Evolutionary conservation across 2,329 filamentous ascomycete genomes (phyloP), one percentile per base, ranked within the genome.

Genomic region (Epichloe gansuensis): DNA sequence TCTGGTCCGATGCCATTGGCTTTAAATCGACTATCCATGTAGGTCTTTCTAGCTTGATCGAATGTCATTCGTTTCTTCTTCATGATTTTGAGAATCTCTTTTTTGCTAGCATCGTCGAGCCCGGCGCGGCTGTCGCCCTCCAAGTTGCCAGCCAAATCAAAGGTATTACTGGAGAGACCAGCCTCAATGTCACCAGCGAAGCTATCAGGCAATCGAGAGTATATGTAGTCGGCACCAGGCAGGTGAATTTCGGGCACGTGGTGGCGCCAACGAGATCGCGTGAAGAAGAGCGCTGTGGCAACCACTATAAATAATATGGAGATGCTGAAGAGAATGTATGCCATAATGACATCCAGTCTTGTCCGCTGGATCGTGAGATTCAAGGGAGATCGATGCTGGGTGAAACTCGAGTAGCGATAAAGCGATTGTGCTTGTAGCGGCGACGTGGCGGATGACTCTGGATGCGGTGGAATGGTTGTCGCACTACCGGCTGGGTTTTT

Each of bases 1-100:
- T 98, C 93, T 5, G 86, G 77, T 1, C 84, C 89, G 65, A 98
- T 96, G 49, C 87, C 87, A 62, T 95, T 88, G 65, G 83, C 89
- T 65, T 81, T 82, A 71, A 98, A 95, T 53, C 83, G 76, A 61
- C 86, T 81, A 71, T 96, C 86, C 70, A 89, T 93, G 65, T 87
- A 94, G 45, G 89, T 77, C 61, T 87, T 78, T 60, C 93, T 78
- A 40, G 91, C 93, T 71, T 96, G 89, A 69, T 98, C 91, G 65
- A 98, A 98, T 55, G 76, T 79, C 57, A 97, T 79, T 53, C 83
- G 78, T 57, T 82, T 77, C 65, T 77, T 82, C 78, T 89, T 91
- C 93, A 98, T 98, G 60, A 98, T 90, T 60, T 78, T 79, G 61
- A 89, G 78, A 42, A 98, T 82, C 67, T 95, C 88, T 40, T 76